Conservation (phyloP, 2,329 filamentous ascomycete genomes). For the Trichoderma endophyticum region DNA sequence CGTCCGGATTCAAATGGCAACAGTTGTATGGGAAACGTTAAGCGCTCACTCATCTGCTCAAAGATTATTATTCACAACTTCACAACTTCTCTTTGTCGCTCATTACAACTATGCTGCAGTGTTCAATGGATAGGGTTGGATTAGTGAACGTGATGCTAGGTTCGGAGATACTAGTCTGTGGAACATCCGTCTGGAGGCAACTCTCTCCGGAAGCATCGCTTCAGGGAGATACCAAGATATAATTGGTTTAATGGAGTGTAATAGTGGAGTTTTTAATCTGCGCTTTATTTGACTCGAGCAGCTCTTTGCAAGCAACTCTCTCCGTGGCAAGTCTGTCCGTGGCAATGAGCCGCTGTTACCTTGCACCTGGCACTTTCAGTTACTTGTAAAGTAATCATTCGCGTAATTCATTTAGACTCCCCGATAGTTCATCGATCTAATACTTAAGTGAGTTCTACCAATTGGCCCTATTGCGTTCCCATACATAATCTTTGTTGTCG, state of each 20-base stretch:
- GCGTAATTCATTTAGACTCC: no score
- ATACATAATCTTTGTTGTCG: not conserved
- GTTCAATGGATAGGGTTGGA: not conserved
- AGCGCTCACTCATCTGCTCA: no score
- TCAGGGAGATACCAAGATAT: not conserved
- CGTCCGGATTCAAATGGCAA: not conserved
- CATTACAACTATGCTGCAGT: no score
- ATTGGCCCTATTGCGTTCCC: not conserved
- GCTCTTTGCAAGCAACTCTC: not conserved
- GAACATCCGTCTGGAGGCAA: not conserved
- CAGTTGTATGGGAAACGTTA: not conserved
- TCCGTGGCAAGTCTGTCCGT: not conserved
- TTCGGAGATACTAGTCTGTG: not conserved
- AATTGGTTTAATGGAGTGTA: not conserved
- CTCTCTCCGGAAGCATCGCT: not conserved
- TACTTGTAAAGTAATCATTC: not conserved
- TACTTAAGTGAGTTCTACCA: fast-evolving
- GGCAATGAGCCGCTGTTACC: not conserved
- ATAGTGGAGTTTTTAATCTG: not conserved
- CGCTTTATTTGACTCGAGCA: not conserved
- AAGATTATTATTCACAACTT: not conserved
- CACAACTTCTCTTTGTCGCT: not conserved
- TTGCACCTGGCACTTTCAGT: not conserved
- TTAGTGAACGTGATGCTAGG: not conserved
- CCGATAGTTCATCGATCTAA: not conserved